Conservation (phyloP, 192 early-diverging fungal species). For the Backusella tarrabulga region DNA sequence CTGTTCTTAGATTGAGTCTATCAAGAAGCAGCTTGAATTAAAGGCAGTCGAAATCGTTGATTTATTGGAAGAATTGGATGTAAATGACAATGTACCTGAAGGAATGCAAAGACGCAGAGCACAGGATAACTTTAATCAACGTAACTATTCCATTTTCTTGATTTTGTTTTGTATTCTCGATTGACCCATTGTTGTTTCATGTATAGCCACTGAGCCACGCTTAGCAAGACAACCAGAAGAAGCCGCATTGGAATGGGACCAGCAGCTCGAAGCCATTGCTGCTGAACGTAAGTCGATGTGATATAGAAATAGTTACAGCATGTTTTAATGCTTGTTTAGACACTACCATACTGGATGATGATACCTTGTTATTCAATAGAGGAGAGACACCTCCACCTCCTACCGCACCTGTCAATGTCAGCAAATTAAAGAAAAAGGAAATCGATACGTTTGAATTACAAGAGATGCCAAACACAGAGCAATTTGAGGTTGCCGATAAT, state of each 20-base stretch:
- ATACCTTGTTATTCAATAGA: background rate
- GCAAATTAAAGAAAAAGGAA: slow-evolving; percentile 22
- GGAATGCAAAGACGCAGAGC: slow-evolving; percentile 22
- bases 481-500: slow-evolving; percentile 42
- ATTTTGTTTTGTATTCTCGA: background rate
- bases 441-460: slow-evolving; percentile 1
- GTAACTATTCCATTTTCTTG: background rate
- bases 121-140: slow-evolving; percentile 27
- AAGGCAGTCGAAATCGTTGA: slow-evolving; percentile 50
- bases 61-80: slow-evolving; percentile 42
- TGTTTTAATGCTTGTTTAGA: background rate
- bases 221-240: slow-evolving; percentile 21
- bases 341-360: background rate
- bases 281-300: slow-evolving; percentile 6
- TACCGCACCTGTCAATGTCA: background rate
- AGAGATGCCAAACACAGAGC: slow-evolving; percentile 27
- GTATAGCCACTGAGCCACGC: slow-evolving; percentile 13
- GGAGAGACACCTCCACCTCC: slow-evolving; percentile 18
- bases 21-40: slow-evolving; percentile 51
- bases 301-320: background rate
- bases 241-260: slow-evolving; percentile 19
- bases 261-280: slow-evolving; percentile 14
- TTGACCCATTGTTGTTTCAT: too few relatives aligned
- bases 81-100: slow-evolving; percentile 28
- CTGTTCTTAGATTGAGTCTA: slow-evolving; percentile 44